Conservation (phyloP, 768 basidiomycete genomes). For the Sarcodon sp. region DNA sequence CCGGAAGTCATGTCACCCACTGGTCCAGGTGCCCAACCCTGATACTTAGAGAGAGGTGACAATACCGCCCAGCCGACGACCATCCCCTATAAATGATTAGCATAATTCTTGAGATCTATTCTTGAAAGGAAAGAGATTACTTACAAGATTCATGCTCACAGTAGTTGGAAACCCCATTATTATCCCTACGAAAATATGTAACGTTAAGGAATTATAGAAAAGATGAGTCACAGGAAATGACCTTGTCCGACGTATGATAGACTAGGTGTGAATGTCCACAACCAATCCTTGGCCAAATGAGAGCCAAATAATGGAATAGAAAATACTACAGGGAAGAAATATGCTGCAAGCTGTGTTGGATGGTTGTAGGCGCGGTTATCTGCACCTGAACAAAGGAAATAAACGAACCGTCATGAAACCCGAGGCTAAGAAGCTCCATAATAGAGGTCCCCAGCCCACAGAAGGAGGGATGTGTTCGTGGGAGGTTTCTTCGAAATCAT, state of each 20-base stretch:
- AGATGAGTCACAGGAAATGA: constrained; percentile 10
- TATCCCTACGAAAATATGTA: constrained; percentile 40
- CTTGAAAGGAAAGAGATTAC: constrained; percentile 8
- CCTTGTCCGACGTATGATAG: constrained; percentile 91
- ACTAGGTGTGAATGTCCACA: constrained; percentile 90
- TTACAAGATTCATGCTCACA: constrained; percentile 80
- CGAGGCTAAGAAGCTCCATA: constrained; percentile 70
- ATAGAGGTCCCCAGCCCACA: constrained; percentile 67
- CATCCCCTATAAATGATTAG: constrained; percentile 59
- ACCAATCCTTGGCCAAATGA: constrained; percentile 76
- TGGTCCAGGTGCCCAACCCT: constrained; percentile 89
- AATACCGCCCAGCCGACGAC: constrained; percentile 90
- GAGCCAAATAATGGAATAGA: constrained; percentile 77
- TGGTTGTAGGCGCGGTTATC: neutral
- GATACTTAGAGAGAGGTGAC: constrained; percentile 73
- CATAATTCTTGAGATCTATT: constrained; percentile 4
- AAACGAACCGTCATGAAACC: constrained; percentile 58
- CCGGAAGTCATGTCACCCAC: constrained; percentile 81
- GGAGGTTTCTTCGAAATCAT: constrained; percentile 18
- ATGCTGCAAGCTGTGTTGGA: constrained; percentile 53
- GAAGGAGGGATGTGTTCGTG: constrained; percentile 36
- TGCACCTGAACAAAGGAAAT: neutral
- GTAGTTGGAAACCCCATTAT: constrained; percentile 98
- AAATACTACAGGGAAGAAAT: constrained; percentile 84
- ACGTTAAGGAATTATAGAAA: neutral